Evolutionary conservation across 1,139 yeast species (phyloP), one percentile per base, ranked within the genome.

Genomic region (Sugiyamaella paludigena): DNA sequence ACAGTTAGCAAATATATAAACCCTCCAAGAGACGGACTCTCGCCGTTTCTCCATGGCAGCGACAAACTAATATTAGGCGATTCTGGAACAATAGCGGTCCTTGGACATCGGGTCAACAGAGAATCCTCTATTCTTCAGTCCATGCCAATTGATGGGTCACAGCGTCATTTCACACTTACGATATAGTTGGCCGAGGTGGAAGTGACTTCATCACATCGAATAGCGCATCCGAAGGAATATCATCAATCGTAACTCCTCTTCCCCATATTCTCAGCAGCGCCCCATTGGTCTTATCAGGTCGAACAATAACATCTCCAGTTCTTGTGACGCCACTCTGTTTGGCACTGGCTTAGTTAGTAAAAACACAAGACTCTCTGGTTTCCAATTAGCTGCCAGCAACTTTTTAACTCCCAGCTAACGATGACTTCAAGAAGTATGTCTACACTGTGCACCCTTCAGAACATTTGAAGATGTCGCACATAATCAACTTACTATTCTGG

Each of bases 251-350:
- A 38, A 63, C 55, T 39, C 72, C 68, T 51, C 66, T 64, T 13
- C 77, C 76, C 58, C 76, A 68, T 1, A 80, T 68, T 28, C 78
- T 74, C 8, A 81, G 64, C 44, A 83, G 61, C 0, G 75, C 75
- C 0, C 87, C 81, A 56, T 82, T 84, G 0, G 83, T 76, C 31
- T 72, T 71, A 46, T 79, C 77, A 11, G 79, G 72, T 54, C 91
- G 76, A 2, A 87, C 62, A 46, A 84, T 73, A 4, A 88, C 68
- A 58, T 88, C 95, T 13, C 98, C 98, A 41, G 83, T 79, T 31
- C 78, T 74, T 37, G 86, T 68, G 1, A 91, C 71, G 0, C 78
- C 64, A 43, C 80, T 74, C 48, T 73, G 74, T 15, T 55, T 54
- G 1, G 76, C 70, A 56, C 43, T 50, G 45, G 11, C 10, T 7